Evolutionary conservation across 148 eudicot species (phyloP), one percentile per base, ranked within the genome.

Genomic region (Rhododendron ferrugineum): DNA sequence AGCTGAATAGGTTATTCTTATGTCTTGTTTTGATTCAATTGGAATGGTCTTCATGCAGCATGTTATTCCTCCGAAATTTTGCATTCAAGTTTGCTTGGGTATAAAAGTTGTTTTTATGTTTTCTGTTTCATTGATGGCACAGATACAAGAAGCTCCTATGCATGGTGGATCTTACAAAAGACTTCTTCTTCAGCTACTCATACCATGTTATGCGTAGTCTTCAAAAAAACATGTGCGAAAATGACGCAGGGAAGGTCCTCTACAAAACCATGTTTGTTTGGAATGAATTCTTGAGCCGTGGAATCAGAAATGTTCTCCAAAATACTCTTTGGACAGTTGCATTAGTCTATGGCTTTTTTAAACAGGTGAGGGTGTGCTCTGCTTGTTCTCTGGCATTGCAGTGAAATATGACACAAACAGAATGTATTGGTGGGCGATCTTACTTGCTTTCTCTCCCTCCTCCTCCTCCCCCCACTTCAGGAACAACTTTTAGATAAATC

Each of bases 161-260:
- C 93, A 92, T 88, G 92, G 98, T 96, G 85, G 99, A 96, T 93
- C 98, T 96, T 88, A 96, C 99, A 15, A 96, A 94, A 93, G 98
- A 96, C 86, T 96, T 96, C 92, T 96, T 92, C 88, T 96, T 91
- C 78, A 96, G 99, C 87, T 95, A 96, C 87, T 95, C 99, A 26
- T 96, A 96, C 90, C 90, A 91, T 90, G 97, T 96, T 60, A 96
- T 96, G 99, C 93, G 91, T 42, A 94, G 96, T 81, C 88, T 96
- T 66, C 99, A 96, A 86, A 96, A 90, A 89, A 95, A 95, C 75
- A 85, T 91, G 86, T 89, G 92, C 79, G 89, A 91, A 52, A 87
- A 83, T 64, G 88, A 92, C 62, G 50, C 88, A 34, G 95, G 92
- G 18, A 90, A 87, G 58, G 87, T 90, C 75, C 85, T 91, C 62